phyloP scores from a whole-genome alignment of 2,329 filamentous ascomycete species.

The Fusarium mundagurra region DNA sequence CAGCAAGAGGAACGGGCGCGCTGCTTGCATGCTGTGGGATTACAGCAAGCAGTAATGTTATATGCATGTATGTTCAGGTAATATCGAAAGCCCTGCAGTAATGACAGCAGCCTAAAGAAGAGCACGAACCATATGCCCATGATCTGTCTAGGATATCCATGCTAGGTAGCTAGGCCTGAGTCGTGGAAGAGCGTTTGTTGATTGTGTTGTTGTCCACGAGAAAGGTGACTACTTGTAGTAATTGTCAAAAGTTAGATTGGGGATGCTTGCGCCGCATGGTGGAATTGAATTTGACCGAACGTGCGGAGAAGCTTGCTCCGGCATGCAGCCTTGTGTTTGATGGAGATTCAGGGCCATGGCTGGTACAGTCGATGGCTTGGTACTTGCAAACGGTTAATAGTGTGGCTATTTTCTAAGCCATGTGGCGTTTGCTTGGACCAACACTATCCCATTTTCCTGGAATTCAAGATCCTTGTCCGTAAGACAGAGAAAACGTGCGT shows the following conservation, averaged over 20 bases:
- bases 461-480: constrained; percentile 26
- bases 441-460: constrained; percentile 15
- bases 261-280: constrained; percentile 32
- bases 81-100: constrained; percentile 28
- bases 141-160: constrained; percentile 19
- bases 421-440: constrained; percentile 31
- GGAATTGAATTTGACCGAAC: constrained; percentile 38
- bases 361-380: constrained; percentile 14
- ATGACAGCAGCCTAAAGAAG: constrained; percentile 35
- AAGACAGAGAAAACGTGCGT: constrained; percentile 15
- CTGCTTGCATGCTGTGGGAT: constrained; percentile 16
- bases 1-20: constrained; percentile 21
- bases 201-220: constrained; percentile 11
- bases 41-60: constrained; percentile 5
- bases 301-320: constrained; percentile 40
- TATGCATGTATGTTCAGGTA: constrained; percentile 8
- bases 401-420: constrained; percentile 25
- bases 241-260: constrained; percentile 23
- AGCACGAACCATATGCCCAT: constrained; percentile 38
- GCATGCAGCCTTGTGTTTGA: constrained; percentile 33
- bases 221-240: constrained; percentile 15
- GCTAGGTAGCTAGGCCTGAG: constrained; percentile 7
- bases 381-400: neutral
- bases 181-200: constrained; percentile 10
- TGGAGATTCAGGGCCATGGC: constrained; percentile 30